Evolutionary conservation across 371 early-diverging fungal genomes (phyloP), one percentile per base, ranked within the genome.

Genomic region (Batkoa obscura): DNA sequence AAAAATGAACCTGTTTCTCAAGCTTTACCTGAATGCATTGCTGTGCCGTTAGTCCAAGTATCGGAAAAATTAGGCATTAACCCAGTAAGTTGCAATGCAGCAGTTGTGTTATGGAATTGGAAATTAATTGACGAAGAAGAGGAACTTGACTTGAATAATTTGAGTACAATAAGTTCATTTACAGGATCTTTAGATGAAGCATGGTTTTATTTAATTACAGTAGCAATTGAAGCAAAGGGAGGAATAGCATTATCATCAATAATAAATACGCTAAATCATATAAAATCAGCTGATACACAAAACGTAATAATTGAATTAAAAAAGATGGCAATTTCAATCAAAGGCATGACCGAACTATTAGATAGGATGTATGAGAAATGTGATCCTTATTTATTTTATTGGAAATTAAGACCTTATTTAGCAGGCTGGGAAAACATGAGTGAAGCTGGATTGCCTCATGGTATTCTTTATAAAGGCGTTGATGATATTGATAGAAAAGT

Each of bases 351-450:
- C 50, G 59, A 48, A 1, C 69, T 80, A 30, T 64, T 97, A 23
- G 69, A 71, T 52, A 75, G 85, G 48, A 95, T 97, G 93, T 86
- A 81, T 65, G 94, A 94, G 63, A 79, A 81, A 54, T 86, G 88
- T 65, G 95, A 94, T 62, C 93, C 96, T 0, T 84, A 90, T 60
- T 81, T 94, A 53, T 97, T 97, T 68, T 94, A 88, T 70, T 81
- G 88, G 82, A 84, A 91, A 62, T 83, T 92, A 56, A 78, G 96
- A 36, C 83, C 83, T 35, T 97, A 86, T 68, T 65, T 90, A 59
- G 87, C 88, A 3, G 98, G 96, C 1, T 94, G 93, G 90, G 84
- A 85, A 61, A 87, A 90, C 64, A 83, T 85, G 75, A 79, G 79
- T 34, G 84, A 87, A 59, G 85, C 83, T 33, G 86, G 86, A 1